These are phyloP conservation scores for Nelumbo lutea DNA, from an alignment of 164 flowering plant genomes.

Conservation along the genomic window DNA sequence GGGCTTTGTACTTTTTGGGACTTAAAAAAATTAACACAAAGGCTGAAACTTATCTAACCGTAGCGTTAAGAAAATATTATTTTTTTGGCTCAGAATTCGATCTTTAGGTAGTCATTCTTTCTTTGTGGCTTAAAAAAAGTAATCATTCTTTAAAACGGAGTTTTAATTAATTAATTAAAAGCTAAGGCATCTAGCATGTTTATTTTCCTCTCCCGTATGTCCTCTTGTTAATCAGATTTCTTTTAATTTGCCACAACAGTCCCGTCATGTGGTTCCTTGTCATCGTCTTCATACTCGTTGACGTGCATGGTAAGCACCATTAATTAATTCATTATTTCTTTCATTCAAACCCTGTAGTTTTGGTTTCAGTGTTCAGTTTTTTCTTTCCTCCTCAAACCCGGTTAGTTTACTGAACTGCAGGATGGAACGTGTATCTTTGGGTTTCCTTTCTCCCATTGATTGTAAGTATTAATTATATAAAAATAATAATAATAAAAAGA, in stretches of 20 bases:
- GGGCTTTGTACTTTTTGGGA: no score
- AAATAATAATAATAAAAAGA: no score
- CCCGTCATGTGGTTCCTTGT: slow-evolving; percentile 58
- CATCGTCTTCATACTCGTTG: slow-evolving; percentile 46
- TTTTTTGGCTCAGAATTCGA: no score
- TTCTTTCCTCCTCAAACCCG: background rate
- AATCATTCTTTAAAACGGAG: no score
- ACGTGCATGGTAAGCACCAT: slow-evolving; percentile 45
- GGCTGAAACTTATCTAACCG: no score
- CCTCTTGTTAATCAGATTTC: background rate
- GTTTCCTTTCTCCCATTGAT: slow-evolving; percentile 43
- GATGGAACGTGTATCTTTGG: slow-evolving; percentile 51
- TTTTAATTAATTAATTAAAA: no score
- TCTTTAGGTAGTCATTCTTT: no score
- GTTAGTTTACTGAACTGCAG: slow-evolving; percentile 18
- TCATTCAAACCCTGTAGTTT: background rate
- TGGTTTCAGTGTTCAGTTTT: background rate
- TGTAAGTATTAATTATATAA: slow-evolving; percentile 24
- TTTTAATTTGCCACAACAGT: slow-evolving; percentile 22
- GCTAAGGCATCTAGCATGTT: no score
- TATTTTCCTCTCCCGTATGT: background rate
- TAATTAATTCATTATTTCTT: background rate
- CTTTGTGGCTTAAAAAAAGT: no score
- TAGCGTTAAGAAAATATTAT: no score
- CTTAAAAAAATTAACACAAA: no score